Percentiles rank a stretch among this genome's conserved stretches.
These are phyloP conservation scores for Sclerotiophoma versabilis DNA, from an alignment of 2,329 filamentous ascomycete genomes.

Conservation along the genomic window DNA sequence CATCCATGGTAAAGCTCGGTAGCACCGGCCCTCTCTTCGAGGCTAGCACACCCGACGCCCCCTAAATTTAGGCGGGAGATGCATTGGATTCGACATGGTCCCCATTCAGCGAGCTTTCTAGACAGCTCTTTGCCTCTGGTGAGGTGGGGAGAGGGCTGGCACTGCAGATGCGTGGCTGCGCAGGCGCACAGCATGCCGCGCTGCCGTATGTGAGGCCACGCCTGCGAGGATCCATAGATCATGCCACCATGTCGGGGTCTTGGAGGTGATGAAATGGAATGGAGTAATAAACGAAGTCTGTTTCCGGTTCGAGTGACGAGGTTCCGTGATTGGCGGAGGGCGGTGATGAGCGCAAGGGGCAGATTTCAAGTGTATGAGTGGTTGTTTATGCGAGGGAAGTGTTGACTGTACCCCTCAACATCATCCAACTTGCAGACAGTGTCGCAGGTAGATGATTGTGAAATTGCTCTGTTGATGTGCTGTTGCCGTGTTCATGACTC, in stretches of 20 bases:
- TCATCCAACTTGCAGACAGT: not conserved
- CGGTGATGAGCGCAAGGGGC: slow-evolving; percentile 2
- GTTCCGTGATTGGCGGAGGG: not conserved
- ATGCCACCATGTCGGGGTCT: not conserved
- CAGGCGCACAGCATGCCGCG: not conserved
- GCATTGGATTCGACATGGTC: slow-evolving; percentile 1
- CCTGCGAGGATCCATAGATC: not conserved
- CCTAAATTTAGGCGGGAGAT: slow-evolving; percentile 12
- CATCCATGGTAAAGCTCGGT: not conserved
- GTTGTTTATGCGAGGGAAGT: not conserved
- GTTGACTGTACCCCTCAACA: not conserved
- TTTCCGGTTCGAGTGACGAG: not conserved
- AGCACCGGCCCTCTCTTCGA: too few species aligned
- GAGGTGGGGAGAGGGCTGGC: not conserved
- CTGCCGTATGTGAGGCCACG: not conserved
- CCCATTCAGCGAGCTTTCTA: not conserved
- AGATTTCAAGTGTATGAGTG: not conserved
- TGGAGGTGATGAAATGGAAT: not conserved
- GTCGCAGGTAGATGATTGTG: not conserved
- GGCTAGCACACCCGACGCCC: slow-evolving; percentile 11
- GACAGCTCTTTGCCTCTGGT: not conserved
- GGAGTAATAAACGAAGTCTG: not conserved
- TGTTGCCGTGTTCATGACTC: not conserved
- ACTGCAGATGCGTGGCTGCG: not conserved
- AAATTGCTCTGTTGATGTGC: not conserved